Percentiles rank a stretch among this genome's conserved stretches.
These are phyloP conservation scores for Diaporthe sp. DNA, from an alignment of 2,329 filamentous ascomycete species.

Conservation along the genomic window DNA sequence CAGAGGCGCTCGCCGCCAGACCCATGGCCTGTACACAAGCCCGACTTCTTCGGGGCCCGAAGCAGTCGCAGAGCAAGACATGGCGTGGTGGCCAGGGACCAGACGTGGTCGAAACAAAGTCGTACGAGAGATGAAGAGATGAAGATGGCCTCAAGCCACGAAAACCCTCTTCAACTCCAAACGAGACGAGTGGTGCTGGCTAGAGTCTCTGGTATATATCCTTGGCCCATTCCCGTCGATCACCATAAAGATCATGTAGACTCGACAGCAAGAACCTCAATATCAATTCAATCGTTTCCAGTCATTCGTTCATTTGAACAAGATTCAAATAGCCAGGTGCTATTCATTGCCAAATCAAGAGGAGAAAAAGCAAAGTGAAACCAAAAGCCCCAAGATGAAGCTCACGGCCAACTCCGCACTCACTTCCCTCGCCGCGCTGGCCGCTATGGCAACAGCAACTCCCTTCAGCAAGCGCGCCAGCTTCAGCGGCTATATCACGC, in stretches of 20 bases:
- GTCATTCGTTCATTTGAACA: neutral
- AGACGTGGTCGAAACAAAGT: neutral
- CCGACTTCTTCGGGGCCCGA: neutral
- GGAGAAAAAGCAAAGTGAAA: neutral
- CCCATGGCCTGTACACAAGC: neutral
- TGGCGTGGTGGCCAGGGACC: neutral
- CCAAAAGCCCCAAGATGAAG: neutral
- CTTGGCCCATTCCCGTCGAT: neutral
- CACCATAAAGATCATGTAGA: neutral
- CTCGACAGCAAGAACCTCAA: neutral
- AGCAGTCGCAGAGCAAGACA: slow-evolving; percentile 15
- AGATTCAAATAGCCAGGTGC: neutral
- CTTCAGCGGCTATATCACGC: slow-evolving; percentile 32
- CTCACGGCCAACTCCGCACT: slow-evolving; percentile 3
- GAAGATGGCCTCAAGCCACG: slow-evolving; percentile 1
- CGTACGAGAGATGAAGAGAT: neutral
- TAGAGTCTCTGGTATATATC: slow-evolving; percentile 6
- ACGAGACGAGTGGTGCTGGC: neutral
- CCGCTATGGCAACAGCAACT: neutral
- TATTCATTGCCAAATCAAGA: neutral
- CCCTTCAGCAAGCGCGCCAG: slow-evolving; percentile 27
- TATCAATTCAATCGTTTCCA: neutral
- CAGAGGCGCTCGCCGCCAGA: neutral
- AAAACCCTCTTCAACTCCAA: neutral
- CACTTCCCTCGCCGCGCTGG: neutral